Evolutionary conservation across 139 green algal genomes (phyloP), one percentile per base, ranked within the genome.

Genomic region (Micractinium conductrix): DNA sequence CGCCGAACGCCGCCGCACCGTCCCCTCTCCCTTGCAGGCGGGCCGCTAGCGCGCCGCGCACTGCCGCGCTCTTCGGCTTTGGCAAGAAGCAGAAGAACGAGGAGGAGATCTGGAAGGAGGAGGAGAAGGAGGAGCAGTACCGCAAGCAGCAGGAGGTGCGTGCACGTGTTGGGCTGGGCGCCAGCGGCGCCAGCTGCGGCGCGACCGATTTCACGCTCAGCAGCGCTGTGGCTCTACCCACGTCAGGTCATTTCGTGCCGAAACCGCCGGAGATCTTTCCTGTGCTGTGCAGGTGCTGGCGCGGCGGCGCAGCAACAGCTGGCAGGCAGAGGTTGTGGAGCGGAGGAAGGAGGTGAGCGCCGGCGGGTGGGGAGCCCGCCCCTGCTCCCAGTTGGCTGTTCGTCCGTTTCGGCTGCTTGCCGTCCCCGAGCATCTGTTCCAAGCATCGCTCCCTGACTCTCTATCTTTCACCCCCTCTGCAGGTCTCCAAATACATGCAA

Each of bases 281-380:
- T n/a, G n/a, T n/a, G n/a, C n/a, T n/a, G n/a, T n/a, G n/a, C n/a
- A n/a, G 79, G n/a, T 93, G n/a, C 78, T 93, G n/a, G 78, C 78
- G 26, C 62, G 88, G 40, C 55, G 89, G 35, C 78, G 78, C 42
- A 68, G 43, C 43, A 87, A 87, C 79, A 73, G 33, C 21, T 93
- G 89, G 89, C 89, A 93, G 71, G 74, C 86, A 88, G 84, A 87
- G 55, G 88, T 93, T 12, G 35, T 78, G 4, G 90, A 91, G 33
- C 69, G 90, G 48, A 84, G 83, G 22, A 80, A 87, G 53, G 88
- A 83, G 62, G 70, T 78, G 70, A 38, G 62, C 62, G 16, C 60
- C 21, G 60, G 7, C 60, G 14, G 24, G 16, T 69, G 24, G 60
- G 12, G 62, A 35, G 30, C 30, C 21, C 26, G 5, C 14, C 62